phyloP scores from a whole-genome alignment of 2,329 filamentous ascomycete species.

The Colletotrichum gigasporum region DNA sequence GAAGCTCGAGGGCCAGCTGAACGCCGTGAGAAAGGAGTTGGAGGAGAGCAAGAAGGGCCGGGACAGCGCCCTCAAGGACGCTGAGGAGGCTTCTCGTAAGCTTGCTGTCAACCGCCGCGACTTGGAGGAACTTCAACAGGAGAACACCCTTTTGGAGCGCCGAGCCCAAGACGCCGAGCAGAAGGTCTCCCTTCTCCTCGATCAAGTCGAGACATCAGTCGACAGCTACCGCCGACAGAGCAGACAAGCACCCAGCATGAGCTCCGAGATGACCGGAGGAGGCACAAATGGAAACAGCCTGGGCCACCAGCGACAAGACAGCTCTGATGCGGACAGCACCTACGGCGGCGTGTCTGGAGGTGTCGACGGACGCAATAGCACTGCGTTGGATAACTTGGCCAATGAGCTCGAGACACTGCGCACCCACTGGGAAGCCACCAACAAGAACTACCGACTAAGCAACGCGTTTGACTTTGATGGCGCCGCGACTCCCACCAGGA shows the following conservation, averaged over 20 bases:
- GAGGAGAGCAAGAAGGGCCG: conserved; percentile 72
- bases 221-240: conserved; percentile 90
- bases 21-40: conserved; percentile 75
- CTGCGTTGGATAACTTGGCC: conserved; percentile 88
- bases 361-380: conserved; percentile 63
- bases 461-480: conserved; percentile 87
- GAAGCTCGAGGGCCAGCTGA: conserved; percentile 77
- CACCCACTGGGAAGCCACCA: conserved; percentile 94
- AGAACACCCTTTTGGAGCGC: conserved; percentile 83
- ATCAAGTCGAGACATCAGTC: conserved; percentile 93
- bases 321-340: conserved; percentile 69
- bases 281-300: conserved; percentile 45
- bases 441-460: conserved; percentile 92
- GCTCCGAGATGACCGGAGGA: conserved; percentile 50
- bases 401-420: conserved; percentile 91
- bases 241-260: conserved; percentile 64
- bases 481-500: conserved; percentile 41
- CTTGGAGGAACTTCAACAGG: conserved; percentile 82
- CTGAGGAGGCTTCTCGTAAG: conserved; percentile 64
- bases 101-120: conserved; percentile 71
- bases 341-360: conserved; percentile 62
- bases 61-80: conserved; percentile 68
- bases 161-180: conserved; percentile 90
- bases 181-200: conserved; percentile 90
- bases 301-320: conserved; percentile 62